These are phyloP conservation scores for Botryotinia narcissicola DNA, from an alignment of 2,329 filamentous ascomycete species.

Conservation along the genomic window DNA sequence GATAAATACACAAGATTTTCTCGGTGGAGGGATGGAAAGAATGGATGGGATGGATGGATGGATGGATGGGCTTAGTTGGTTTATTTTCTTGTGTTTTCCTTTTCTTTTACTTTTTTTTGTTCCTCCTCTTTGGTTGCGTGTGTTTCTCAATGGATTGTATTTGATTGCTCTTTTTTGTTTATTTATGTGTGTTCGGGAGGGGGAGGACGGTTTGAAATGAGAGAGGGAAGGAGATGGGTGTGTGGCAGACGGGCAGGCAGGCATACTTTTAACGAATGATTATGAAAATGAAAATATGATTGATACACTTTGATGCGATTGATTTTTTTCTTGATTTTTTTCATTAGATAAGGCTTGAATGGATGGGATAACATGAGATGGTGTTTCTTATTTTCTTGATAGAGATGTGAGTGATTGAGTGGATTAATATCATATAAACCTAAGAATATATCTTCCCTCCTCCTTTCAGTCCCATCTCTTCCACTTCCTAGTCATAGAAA, in stretches of 20 bases:
- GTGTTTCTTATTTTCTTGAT: background rate
- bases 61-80: background rate
- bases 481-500: background rate
- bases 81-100: background rate
- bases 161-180: background rate
- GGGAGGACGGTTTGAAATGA: background rate
- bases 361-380: background rate
- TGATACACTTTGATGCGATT: background rate
- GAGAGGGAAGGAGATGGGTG: background rate
- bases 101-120: background rate
- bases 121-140: background rate
- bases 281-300: background rate
- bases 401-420: background rate
- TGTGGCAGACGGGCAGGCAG: background rate
- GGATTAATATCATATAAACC: background rate
- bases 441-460: background rate
- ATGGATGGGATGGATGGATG: background rate
- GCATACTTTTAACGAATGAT: constrained; percentile 4
- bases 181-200: background rate
- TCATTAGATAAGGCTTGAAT: background rate
- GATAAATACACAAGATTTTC: background rate
- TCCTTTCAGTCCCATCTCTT: background rate
- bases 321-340: background rate
- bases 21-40: background rate
- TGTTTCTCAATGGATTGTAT: background rate